Percentiles rank a stretch among this genome's conserved stretches.
Evolutionary conservation across 805 yeast species (phyloP).

Genomic region (Wickerhamomyces rabaulensis): DNA sequence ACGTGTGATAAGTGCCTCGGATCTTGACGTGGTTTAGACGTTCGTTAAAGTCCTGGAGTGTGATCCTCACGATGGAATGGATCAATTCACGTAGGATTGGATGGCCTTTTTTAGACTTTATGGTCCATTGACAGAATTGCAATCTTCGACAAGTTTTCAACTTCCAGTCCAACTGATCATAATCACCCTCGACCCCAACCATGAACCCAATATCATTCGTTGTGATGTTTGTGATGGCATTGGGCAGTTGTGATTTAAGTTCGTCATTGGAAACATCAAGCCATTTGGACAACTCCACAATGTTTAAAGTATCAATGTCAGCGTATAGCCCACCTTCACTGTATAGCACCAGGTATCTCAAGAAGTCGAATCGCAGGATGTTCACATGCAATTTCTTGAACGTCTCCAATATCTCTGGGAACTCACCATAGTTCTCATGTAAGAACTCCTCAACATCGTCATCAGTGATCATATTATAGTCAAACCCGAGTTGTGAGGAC

Average conservation of each 20-base stretch:
- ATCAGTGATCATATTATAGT: constrained; percentile 29
- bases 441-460: constrained; percentile 35
- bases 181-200: constrained; percentile 50
- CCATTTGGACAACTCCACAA: constrained; percentile 46
- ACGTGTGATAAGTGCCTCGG: constrained; percentile 29
- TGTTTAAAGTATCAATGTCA: constrained; percentile 47
- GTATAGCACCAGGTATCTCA: constrained; percentile 46
- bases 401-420: constrained; percentile 51
- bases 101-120: constrained; percentile 59
- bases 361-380: constrained; percentile 49
- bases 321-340: constrained; percentile 58
- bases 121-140: constrained; percentile 59
- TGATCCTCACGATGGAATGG: constrained; percentile 45
- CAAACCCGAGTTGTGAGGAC: constrained; percentile 12
- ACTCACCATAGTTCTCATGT: constrained; percentile 29
- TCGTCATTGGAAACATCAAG: constrained; percentile 51
- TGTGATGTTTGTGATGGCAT: neutral
- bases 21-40: constrained; percentile 25
- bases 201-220: constrained; percentile 40
- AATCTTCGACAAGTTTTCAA: constrained; percentile 46
- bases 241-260: constrained; percentile 27
- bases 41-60: constrained; percentile 36
- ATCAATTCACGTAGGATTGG: constrained; percentile 55
- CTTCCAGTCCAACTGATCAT: constrained; percentile 49
- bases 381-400: constrained; percentile 45